Conservation (phyloP, 2,329 filamentous ascomycete species). For the Botrytis fabae region DNA sequence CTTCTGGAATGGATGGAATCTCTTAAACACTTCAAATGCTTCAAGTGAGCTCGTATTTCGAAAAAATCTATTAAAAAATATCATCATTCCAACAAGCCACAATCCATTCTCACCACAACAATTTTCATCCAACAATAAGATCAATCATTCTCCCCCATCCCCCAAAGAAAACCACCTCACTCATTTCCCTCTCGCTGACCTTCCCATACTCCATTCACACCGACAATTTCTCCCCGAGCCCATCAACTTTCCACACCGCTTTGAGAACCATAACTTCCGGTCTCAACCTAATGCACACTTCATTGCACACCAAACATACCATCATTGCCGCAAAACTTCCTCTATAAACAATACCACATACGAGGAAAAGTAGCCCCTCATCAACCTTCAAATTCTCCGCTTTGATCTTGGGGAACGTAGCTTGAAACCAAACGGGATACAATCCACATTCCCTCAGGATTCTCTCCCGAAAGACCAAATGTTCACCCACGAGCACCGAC, state of each 20-base stretch:
- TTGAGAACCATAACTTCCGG: neutral
- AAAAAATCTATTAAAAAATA: too few relatives aligned
- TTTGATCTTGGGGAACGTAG: neutral
- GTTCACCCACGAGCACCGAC: neutral
- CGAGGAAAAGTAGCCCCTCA: neutral
- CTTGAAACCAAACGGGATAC: neutral
- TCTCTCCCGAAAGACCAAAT: neutral
- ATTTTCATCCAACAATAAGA: neutral
- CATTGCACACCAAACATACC: too few relatives aligned
- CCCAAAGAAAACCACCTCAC: neutral
- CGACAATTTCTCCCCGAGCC: neutral
- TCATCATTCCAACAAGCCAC: neutral
- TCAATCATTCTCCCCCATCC: neutral
- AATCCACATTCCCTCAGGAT: neutral
- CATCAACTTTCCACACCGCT: neutral
- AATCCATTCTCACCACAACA: neutral
- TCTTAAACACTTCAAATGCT: neutral
- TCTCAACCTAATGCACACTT: neutral
- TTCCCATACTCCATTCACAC: neutral
- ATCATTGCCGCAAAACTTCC: too few relatives aligned
- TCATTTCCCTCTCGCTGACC: neutral
- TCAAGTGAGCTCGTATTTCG: neutral
- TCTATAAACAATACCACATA: neutral
- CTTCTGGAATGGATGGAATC: neutral
- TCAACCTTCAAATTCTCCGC: neutral